A percentile compares a stretch with the other conserved stretches of the same genome.
phyloP scores from a whole-genome alignment of 2,329 filamentous ascomycete genomes.

The Dissoconium aciculare region DNA sequence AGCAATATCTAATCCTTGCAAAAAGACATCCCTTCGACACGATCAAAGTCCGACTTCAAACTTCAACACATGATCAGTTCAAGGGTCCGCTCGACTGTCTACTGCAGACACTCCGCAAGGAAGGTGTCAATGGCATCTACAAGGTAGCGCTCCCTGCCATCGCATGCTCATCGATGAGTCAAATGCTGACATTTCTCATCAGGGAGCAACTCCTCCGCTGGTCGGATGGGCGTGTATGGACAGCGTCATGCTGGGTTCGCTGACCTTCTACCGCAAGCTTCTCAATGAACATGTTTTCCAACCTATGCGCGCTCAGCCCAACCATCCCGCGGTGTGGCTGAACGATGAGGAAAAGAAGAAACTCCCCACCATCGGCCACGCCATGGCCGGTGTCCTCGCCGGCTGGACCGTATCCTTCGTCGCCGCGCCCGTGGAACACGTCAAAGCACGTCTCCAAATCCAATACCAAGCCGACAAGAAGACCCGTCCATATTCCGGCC shows the following conservation, averaged over 20 bases:
- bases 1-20: not conserved
- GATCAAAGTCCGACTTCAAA: constrained; percentile 90
- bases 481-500: constrained; percentile 68
- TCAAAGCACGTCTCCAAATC: constrained; percentile 86
- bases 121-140: constrained; percentile 75
- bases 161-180: not conserved
- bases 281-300: constrained; percentile 67
- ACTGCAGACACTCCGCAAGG: constrained; percentile 66
- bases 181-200: not conserved
- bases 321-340: constrained; percentile 11
- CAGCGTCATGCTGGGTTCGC: constrained; percentile 73
- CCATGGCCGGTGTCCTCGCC: constrained; percentile 71
- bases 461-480: constrained; percentile 75
- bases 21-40: constrained; percentile 73
- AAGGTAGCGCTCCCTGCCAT: constrained; percentile 46
- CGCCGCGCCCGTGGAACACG: constrained; percentile 83
- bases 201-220: constrained; percentile 54
- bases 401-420: constrained; percentile 85
- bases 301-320: constrained; percentile 25
- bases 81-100: constrained; percentile 74
- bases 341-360: constrained; percentile 28
- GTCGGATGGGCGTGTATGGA: constrained; percentile 99
- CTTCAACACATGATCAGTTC: constrained; percentile 63
- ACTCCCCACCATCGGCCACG: constrained; percentile 68
- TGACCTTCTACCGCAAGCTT: constrained; percentile 77